Base-by-base conservation (phyloP, 2,329 filamentous ascomycete genomes). In the Cladosporium phlei region DNA sequence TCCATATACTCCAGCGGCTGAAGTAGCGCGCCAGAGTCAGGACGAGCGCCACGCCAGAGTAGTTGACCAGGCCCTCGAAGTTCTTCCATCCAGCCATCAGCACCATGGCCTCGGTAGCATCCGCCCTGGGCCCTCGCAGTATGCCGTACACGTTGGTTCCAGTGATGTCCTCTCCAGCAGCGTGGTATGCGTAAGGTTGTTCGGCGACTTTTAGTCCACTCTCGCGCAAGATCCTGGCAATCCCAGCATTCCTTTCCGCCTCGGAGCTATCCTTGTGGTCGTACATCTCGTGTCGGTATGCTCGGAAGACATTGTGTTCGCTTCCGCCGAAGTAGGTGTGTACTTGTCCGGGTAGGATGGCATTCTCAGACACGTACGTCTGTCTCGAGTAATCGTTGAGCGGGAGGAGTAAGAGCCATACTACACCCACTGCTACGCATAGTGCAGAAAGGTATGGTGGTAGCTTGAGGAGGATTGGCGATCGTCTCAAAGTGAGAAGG, bases 361-460 rank as follows among this genome's bases (percentile, higher is more conserved):
- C 93, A 66, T 98, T 98, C 67, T 98, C 93, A 33, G 91, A 97
- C 48, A 98, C 93, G 67, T 98, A 98, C 1, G 91, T 98, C 50
- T 80, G 78, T 55, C 93, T 82, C 40, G 89, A 95, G 71, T 97
- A 95, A 55, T 90, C 80, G 67, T 97, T 79, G 44, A 97, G 76
- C 2, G 93, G 93, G 1, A 98, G 79, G 24, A 97, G 76, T 17
- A 96, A 79, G 11, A 98, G 81, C 88, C 91, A 98, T 57, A 81
- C 79, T 47, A 96, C 79, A 44, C 93, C 93, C 59, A 95, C 78
- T 38, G 91, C 59, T 58, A 97, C 82, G 68, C 86, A 94, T 30
- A 95, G 72, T 42, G 88, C 77, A 25, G 91, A 96, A 25, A 97
- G 72, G 70, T 94, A 91, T 11, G 89, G 88, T 30, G 91, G 90